Conservation (phyloP, 805 yeast genomes). For the Dipodascopsis uninucleata region DNA sequence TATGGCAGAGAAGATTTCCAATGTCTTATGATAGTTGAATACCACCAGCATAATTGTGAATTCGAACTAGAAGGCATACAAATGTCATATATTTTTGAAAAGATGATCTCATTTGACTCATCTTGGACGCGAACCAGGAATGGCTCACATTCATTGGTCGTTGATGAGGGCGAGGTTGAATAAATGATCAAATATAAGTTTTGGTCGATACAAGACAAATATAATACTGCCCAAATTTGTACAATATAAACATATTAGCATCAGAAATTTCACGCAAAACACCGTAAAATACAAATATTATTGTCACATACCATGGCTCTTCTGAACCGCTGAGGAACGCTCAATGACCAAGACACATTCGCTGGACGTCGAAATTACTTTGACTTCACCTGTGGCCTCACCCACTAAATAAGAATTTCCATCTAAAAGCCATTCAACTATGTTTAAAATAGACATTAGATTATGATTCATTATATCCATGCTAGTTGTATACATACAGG, state of each 20-base stretch:
- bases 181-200: conserved; percentile 29
- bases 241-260: conserved; percentile 1
- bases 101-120: conserved; percentile 6
- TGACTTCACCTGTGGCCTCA: conserved; percentile 23
- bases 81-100: conserved; percentile 27
- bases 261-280: not conserved
- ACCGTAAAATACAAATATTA: too few species aligned
- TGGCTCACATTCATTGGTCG: conserved; percentile 24
- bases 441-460: not conserved
- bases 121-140: conserved; percentile 21
- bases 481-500: conserved; percentile 7
- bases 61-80: conserved; percentile 36
- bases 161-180: conserved; percentile 20
- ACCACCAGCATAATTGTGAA: conserved; percentile 31
- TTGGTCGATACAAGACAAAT: conserved; percentile 28
- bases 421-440: conserved; percentile 32
- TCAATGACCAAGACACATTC: conserved; percentile 3
- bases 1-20: conserved; percentile 28
- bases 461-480: too few species aligned
- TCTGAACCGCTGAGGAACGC: conserved; percentile 20
- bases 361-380: conserved; percentile 22
- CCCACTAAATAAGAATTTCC: conserved; percentile 32
- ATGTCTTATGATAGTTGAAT: conserved; percentile 17
- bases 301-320: conserved; percentile 10
- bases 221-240: conserved; percentile 8